Conservation (phyloP, 2,329 filamentous ascomycete species). For the Helotiales sp. region DNA sequence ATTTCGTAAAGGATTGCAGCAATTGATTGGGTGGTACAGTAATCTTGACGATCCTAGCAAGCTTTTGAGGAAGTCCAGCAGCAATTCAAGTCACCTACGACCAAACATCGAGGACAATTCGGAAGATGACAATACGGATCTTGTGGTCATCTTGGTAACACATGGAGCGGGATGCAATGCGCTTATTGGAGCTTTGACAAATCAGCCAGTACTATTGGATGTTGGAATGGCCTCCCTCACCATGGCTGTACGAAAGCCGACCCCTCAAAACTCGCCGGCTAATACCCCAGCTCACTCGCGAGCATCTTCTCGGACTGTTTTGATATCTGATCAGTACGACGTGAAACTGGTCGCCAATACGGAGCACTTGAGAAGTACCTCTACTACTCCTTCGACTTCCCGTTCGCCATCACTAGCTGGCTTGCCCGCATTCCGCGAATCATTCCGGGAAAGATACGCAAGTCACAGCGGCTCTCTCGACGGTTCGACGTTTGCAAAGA, state of each 20-base stretch:
- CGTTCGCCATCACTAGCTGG: conserved; percentile 42
- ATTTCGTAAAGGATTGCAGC: conserved; percentile 79
- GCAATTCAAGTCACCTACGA: conserved; percentile 45
- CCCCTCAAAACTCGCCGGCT: conserved; percentile 30
- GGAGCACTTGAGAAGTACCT: conserved; percentile 66
- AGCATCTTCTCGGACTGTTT: conserved; percentile 45
- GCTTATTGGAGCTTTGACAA: conserved; percentile 87
- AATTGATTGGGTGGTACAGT: conserved; percentile 83
- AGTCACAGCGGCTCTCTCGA: conserved; percentile 40
- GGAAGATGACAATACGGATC: conserved; percentile 69
- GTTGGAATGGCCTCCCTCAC: conserved; percentile 90
- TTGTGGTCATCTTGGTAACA: conserved; percentile 85
- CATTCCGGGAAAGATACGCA: conserved; percentile 20
- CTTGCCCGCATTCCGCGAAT: conserved; percentile 37
- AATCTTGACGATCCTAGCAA: conserved; percentile 58
- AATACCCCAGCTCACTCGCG: conserved; percentile 44
- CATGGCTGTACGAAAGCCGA: conserved; percentile 72
- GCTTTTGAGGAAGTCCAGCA: conserved; percentile 53
- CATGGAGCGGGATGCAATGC: conserved; percentile 97
- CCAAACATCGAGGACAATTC: conserved; percentile 47
- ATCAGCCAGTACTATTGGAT: conserved; percentile 88
- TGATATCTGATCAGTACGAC: conserved; percentile 69
- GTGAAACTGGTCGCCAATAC: conserved; percentile 75
- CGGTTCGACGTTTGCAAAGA: conserved; percentile 40
- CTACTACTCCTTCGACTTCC: conserved; percentile 46